Evolutionary conservation across 1,284 basidiomycete species (phyloP).

Genomic region (Cryptococcus depauperatus): DNA sequence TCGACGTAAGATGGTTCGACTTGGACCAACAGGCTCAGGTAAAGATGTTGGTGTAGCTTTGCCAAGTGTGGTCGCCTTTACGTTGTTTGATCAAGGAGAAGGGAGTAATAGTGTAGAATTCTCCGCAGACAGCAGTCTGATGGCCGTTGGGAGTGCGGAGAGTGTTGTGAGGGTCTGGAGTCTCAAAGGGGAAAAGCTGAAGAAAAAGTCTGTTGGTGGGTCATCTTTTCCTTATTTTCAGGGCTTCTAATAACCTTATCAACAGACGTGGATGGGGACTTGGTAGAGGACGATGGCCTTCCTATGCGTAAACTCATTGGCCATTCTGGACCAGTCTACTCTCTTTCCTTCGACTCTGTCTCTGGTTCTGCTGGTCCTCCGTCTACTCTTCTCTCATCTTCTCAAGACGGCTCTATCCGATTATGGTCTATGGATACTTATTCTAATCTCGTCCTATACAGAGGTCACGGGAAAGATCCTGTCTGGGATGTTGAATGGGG

Average conservation of each 20-base stretch:
- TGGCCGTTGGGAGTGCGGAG: conserved; percentile 94
- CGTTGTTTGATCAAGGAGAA: conserved; percentile 81
- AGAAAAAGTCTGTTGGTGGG: conserved; percentile 56
- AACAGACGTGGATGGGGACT: conserved; percentile 23
- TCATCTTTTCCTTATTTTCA: conserved; percentile 23
- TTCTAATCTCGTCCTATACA: conserved; percentile 85
- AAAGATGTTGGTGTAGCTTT: conserved; percentile 42
- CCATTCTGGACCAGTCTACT: conserved; percentile 94
- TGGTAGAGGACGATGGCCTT: conserved; percentile 63
- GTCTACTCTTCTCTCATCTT: conserved; percentile 78
- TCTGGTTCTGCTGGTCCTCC: conserved; percentile 79
- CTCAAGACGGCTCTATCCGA: conserved; percentile 85
- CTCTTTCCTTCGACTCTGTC: conserved; percentile 84
- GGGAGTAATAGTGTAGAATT: conserved; percentile 80
- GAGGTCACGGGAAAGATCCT: conserved; percentile 85
- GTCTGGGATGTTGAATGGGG: conserved; percentile 99
- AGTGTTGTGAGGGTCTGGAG: conserved; percentile 95
- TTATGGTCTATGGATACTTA: conserved; percentile 96
- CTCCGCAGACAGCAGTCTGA: conserved; percentile 82
- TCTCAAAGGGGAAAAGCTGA: conserved; percentile 82
- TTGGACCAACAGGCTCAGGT: conserved; percentile 54
- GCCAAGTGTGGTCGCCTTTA: conserved; percentile 88
- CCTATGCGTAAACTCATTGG: conserved; percentile 89
- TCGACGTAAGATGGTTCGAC: conserved; percentile 75
- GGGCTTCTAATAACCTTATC: conserved; percentile 6